Evolutionary conservation across 805 yeast species (phyloP).

Genomic region (Yamadazyma phyllophila): DNA sequence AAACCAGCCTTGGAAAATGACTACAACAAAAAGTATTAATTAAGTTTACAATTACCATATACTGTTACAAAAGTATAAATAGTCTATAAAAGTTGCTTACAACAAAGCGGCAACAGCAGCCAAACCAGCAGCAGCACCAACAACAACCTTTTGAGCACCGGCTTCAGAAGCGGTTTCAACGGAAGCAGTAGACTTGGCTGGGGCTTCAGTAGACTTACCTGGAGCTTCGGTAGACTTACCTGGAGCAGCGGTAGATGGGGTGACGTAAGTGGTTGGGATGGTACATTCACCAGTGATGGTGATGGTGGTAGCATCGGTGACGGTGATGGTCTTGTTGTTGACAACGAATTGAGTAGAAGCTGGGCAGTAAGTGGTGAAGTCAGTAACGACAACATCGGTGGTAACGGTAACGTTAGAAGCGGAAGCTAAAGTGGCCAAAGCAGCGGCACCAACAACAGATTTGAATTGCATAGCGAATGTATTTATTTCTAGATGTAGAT

Average conservation of each 20-base stretch:
- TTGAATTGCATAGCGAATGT: slow-evolving; percentile 36
- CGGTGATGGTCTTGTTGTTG: slow-evolving; percentile 69
- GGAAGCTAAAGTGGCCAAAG: slow-evolving; percentile 44
- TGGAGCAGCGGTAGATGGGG: slow-evolving; percentile 17
- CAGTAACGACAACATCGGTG: slow-evolving; percentile 61
- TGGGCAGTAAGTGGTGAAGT: slow-evolving; percentile 78
- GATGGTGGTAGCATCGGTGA: slow-evolving; percentile 75
- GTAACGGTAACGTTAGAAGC: slow-evolving; percentile 48
- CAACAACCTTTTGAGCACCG: slow-evolving; percentile 45
- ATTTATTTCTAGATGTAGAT: slow-evolving; percentile 5
- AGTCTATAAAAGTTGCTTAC: slow-evolving; percentile 23
- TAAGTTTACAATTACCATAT: neutral
- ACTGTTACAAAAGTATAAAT: slow-evolving; percentile 6
- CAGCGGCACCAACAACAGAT: slow-evolving; percentile 34
- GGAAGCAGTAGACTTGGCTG: slow-evolving; percentile 13
- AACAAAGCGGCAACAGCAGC: slow-evolving; percentile 51
- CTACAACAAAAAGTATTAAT: neutral
- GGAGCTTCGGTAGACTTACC: slow-evolving; percentile 21
- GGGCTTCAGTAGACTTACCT: slow-evolving; percentile 17
- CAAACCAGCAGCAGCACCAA: slow-evolving; percentile 51
- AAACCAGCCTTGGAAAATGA: neutral
- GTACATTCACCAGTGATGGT: slow-evolving; percentile 90
- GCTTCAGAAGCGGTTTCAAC: slow-evolving; percentile 27
- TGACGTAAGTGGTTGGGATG: slow-evolving; percentile 46
- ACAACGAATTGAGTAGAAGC: slow-evolving; percentile 61